Conservation (phyloP, 1,284 basidiomycete species). For the Cutaneotrichosporon cutaneum region DNA sequence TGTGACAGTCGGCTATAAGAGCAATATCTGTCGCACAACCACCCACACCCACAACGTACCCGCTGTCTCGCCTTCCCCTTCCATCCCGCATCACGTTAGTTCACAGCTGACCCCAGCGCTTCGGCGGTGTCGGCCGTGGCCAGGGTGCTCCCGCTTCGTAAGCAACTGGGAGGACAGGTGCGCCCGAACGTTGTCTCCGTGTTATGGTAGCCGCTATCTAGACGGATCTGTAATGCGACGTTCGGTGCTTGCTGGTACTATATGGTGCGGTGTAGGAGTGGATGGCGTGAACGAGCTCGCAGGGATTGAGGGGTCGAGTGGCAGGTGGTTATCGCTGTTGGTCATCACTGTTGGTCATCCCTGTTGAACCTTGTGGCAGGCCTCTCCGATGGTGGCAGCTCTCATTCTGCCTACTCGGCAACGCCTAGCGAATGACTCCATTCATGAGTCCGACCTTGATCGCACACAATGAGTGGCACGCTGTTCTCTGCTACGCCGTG, state of each 20-base stretch:
- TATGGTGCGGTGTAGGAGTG: not conserved
- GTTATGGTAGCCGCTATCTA: conserved; percentile 2
- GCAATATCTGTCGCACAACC: not conserved
- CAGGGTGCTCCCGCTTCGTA: conserved; percentile 71
- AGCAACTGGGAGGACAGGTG: conserved; percentile 39
- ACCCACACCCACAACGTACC: not conserved
- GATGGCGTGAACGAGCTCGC: not conserved
- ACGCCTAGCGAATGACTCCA: too few relatives aligned
- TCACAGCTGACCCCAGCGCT: conserved; percentile 54
- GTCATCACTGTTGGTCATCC: too few relatives aligned
- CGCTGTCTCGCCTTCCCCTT: not conserved
- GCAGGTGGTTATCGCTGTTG: not conserved
- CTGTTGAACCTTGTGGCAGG: too few relatives aligned
- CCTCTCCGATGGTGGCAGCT: too few relatives aligned
- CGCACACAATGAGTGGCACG: too few relatives aligned
- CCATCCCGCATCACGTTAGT: conserved; percentile 2
- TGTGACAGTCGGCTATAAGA: not conserved
- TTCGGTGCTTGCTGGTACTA: conserved; percentile 12
- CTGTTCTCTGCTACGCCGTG: too few relatives aligned
- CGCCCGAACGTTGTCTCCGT: conserved; percentile 4
- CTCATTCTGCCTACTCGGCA: too few relatives aligned
- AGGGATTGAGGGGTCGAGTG: not conserved
- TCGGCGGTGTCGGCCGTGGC: conserved; percentile 83
- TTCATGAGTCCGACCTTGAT: too few relatives aligned
- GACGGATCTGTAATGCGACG: conserved; percentile 5